Evolutionary conservation across 1,284 basidiomycete species (phyloP).

Genomic region (Fomitopsis schrenkii): DNA sequence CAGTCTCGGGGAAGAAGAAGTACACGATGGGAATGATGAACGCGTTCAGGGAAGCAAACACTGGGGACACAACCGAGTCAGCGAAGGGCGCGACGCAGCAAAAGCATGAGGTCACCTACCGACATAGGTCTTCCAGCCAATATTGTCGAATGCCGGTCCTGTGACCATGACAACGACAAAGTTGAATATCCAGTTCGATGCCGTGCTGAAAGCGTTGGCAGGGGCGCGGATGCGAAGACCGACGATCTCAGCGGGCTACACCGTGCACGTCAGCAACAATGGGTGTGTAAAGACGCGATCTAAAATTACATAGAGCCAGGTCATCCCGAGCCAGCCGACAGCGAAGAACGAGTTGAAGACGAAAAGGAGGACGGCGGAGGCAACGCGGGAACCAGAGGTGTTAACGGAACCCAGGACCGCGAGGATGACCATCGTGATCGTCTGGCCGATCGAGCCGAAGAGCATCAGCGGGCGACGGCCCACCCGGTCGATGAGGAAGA

Average conservation of each 20-base stretch:
- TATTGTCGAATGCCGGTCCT: constrained; percentile 60
- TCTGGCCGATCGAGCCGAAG: constrained; percentile 64
- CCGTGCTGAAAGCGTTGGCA: constrained; percentile 65
- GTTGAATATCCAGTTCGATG: constrained; percentile 68
- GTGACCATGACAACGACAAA: constrained; percentile 67
- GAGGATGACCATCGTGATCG: constrained; percentile 55
- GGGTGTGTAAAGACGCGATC: neutral
- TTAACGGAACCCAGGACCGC: constrained; percentile 50
- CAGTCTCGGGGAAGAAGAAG: constrained; percentile 67
- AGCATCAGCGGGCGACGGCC: constrained; percentile 69
- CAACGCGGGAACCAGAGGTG: constrained; percentile 42
- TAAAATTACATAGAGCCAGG: constrained; percentile 56
- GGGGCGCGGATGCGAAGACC: constrained; percentile 60
- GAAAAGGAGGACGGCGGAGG: constrained; percentile 59
- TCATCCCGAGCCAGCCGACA: constrained; percentile 72
- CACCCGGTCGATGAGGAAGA: constrained; percentile 55
- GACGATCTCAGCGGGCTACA: constrained; percentile 61
- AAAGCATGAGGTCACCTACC: constrained; percentile 27
- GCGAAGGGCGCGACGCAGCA: neutral
- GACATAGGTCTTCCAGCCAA: constrained; percentile 61
- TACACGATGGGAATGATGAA: constrained; percentile 59
- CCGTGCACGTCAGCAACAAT: constrained; percentile 1
- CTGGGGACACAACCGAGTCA: constrained; percentile 22
- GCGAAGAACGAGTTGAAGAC: constrained; percentile 72
- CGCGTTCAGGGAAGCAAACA: constrained; percentile 59